Percentiles rank a stretch among this genome's conserved stretches.
These are phyloP conservation scores for Helotiales sp. DNA, from an alignment of 2,329 filamentous ascomycete species.

Conservation along the genomic window DNA sequence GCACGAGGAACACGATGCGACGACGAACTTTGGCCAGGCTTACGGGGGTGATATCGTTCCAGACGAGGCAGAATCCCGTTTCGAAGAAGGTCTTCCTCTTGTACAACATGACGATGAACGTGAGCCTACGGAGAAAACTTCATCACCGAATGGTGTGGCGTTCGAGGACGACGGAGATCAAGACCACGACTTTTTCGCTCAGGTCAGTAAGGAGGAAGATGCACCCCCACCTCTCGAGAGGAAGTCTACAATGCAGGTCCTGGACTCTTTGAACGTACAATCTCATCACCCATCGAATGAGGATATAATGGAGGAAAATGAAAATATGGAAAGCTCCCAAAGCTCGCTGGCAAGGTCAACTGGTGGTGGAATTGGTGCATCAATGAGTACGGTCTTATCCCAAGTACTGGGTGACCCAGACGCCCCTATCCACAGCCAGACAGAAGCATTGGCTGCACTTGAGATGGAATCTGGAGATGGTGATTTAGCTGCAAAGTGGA, in stretches of 20 bases:
- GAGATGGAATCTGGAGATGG: constrained; percentile 44
- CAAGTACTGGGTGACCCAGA: constrained; percentile 31
- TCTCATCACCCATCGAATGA: constrained; percentile 23
- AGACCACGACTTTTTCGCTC: constrained; percentile 59
- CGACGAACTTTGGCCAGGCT: constrained; percentile 20
- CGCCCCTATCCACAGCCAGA: constrained; percentile 13
- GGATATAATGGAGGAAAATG: constrained; percentile 17
- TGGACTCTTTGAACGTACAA: constrained; percentile 49
- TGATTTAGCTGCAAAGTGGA: constrained; percentile 77
- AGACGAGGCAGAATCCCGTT: constrained; percentile 55
- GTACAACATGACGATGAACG: constrained; percentile 41
- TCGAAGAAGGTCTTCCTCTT: constrained; percentile 69
- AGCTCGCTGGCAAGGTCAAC: constrained; percentile 23
- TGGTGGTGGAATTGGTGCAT: constrained; percentile 29
- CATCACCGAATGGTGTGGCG: constrained; percentile 26
- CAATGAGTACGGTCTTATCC: constrained; percentile 30
- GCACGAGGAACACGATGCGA: constrained; percentile 2
- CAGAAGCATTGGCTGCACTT: constrained; percentile 37
- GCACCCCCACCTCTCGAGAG: constrained; percentile 49
- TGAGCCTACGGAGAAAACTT: constrained; percentile 24
- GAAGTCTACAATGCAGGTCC: constrained; percentile 69
- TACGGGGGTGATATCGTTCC: constrained; percentile 31
- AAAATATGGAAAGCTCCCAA: constrained; percentile 13
- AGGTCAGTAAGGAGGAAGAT: constrained; percentile 32
- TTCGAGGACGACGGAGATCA: constrained; percentile 43